These are phyloP conservation scores for Fusarium kyushuense DNA, from an alignment of 2,329 filamentous ascomycete species.

Conservation along the genomic window DNA sequence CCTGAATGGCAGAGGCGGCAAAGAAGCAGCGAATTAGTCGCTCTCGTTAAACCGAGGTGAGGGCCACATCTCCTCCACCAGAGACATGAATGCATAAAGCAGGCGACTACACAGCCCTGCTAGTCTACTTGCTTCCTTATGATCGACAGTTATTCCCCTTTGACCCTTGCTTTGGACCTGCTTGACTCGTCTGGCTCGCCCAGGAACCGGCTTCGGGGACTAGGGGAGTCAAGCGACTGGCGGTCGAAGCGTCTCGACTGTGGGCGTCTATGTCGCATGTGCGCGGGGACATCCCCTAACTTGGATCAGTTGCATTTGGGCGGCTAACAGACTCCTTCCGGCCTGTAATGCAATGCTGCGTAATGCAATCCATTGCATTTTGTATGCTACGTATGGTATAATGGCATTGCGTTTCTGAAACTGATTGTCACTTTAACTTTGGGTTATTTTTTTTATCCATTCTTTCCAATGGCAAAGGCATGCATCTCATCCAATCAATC, in stretches of 20 bases:
- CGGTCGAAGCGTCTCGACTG: conserved; percentile 41
- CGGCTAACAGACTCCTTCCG: conserved; percentile 30
- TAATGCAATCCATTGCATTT: conserved; percentile 1
- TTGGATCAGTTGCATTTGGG: conserved; percentile 9
- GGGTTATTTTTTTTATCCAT: neutral
- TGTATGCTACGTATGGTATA: neutral
- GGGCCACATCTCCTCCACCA: conserved; percentile 23
- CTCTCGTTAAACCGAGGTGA: conserved; percentile 29
- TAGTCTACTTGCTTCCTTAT: neutral
- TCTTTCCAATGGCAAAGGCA: neutral
- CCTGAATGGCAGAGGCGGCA: conserved; percentile 40
- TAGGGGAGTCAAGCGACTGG: conserved; percentile 35
- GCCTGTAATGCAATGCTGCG: neutral
- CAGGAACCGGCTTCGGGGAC: conserved; percentile 21
- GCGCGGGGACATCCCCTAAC: conserved; percentile 25
- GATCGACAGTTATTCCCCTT: conserved; percentile 32
- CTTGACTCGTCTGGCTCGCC: conserved; percentile 10
- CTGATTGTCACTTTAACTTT: neutral
- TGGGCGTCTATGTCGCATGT: conserved; percentile 44
- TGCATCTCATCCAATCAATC: conserved; percentile 12
- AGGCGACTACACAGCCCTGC: conserved; percentile 22
- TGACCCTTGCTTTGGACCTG: conserved; percentile 7
- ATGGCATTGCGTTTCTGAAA: neutral
- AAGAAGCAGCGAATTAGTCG: conserved; percentile 34
- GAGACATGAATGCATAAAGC: conserved; percentile 19